Base-by-base conservation (phyloP, 2,329 filamentous ascomycete genomes). In the Sporothrix schenckii region DNA sequence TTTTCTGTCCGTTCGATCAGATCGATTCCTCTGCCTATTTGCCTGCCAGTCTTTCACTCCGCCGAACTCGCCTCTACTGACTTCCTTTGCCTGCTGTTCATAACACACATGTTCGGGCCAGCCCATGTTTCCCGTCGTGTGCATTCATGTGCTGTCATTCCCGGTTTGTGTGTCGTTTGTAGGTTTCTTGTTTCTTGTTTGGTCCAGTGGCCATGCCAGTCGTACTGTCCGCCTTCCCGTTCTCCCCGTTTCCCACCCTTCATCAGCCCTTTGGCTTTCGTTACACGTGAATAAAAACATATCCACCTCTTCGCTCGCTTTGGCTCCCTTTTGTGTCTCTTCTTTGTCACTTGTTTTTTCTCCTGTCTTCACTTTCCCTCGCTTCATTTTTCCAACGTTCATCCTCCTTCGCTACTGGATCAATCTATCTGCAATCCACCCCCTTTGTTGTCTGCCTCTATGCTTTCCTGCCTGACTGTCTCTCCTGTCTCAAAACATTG, bases 241-340 rank as follows among this genome's bases (percentile, higher is more conserved):
- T 44, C 21, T 66, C n/a, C 27, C 44, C 41, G 52, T 65, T 27
- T 30, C 52, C 34, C 61, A 66, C 6, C 61, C 30, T 54, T 49
- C 24, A 21, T 24, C 16, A 50, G 41, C 24, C 41, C 50, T 66
- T 39, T 63, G 47, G 9, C n/a, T 27, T 19, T 65, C 53, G 34
- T 66, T 47, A 65, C 58, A 47, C 39, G 58, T 63, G 39, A 13
- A 19, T 21, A 21, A 63, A 47, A 47, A 47, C 60, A 19, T 44
- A 30, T 56, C 60, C 58, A 11, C 50, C 56, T 44, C 58, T 47
- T 63, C 58, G 58, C 58, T 61, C 47, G n/a, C n/a, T 61, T 9
- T 61, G 56, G 60, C 49, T 19, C 11, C 30, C 13, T 49, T 39
- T 66, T 58, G 68, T 52, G 44, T 69, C 41, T 56, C 56, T 19